These are phyloP conservation scores for Kazachstania sp. DNA, from an alignment of 1,139 yeast genomes.

Conservation along the genomic window DNA sequence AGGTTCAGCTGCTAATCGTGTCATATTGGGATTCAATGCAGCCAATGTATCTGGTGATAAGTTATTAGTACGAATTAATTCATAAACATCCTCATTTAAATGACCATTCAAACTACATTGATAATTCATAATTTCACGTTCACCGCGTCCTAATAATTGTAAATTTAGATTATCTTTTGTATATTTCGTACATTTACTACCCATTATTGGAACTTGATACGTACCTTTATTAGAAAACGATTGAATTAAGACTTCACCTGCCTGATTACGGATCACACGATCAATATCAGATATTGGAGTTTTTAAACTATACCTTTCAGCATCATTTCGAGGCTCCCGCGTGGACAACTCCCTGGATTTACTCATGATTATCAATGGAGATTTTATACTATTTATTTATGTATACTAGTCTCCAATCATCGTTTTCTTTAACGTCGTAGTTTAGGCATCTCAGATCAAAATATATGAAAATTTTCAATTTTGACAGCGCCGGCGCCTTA, in stretches of 20 bases:
- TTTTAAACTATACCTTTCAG: background rate
- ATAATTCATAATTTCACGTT: conserved; percentile 17
- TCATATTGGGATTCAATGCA: conserved; percentile 16
- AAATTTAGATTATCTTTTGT: conserved; percentile 12
- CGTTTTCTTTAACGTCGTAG: background rate
- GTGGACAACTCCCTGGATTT: no score
- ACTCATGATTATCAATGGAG: no score
- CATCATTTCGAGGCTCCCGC: background rate
- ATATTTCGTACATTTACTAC: conserved; percentile 13
- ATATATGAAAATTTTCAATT: no score
- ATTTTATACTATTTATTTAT: no score
- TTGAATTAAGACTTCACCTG: background rate
- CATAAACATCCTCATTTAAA: conserved; percentile 23
- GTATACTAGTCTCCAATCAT: background rate
- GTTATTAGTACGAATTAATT: conserved; percentile 16
- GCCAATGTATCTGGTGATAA: conserved; percentile 18
- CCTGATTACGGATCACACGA: background rate
- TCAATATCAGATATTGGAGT: background rate
- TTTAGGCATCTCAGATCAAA: no score
- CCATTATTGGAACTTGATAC: conserved; percentile 14
- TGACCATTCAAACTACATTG: conserved; percentile 23
- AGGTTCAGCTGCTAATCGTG: conserved; percentile 15
- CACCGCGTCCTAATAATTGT: conserved; percentile 20
- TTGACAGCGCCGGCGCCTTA: no score
- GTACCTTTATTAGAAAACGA: conserved; percentile 2